Evolutionary conservation across 169 alveolate species (phyloP).

Genomic region (Plasmodium gallinaceum): DNA sequence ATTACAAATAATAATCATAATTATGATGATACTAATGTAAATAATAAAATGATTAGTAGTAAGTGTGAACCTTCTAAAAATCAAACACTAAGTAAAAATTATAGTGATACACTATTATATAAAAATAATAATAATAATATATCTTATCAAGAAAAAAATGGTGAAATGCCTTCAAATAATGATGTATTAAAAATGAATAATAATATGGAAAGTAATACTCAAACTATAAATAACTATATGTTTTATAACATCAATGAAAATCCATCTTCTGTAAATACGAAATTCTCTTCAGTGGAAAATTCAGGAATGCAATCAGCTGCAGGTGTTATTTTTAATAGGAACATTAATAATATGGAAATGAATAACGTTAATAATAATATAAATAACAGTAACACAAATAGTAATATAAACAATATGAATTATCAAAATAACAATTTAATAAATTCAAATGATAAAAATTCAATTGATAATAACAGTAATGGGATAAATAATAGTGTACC

Average conservation of each 20-base stretch:
- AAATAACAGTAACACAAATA: background rate
- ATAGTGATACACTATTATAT: background rate
- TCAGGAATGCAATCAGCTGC: background rate
- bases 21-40: too few species aligned
- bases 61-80: background rate
- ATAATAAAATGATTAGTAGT: too few species aligned
- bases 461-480: constrained; percentile 3
- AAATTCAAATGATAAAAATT: constrained; percentile 5
- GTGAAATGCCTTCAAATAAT: background rate
- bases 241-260: too few species aligned
- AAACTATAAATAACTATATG: too few species aligned
- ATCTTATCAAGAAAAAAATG: background rate
- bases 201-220: too few species aligned
- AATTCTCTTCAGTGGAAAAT: background rate
- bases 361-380: background rate
- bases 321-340: background rate
- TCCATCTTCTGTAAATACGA: too few species aligned
- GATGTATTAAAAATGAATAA: background rate
- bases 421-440: constrained; percentile 16
- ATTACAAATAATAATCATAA: background rate
- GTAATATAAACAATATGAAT: background rate
- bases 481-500: constrained; percentile 21
- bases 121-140: background rate
- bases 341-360: background rate
- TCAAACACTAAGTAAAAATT: background rate